Percentiles rank a stretch among this genome's conserved stretches.
phyloP scores from a whole-genome alignment of 148 eudicot genomes.

The Chenopodium berlandieri region DNA sequence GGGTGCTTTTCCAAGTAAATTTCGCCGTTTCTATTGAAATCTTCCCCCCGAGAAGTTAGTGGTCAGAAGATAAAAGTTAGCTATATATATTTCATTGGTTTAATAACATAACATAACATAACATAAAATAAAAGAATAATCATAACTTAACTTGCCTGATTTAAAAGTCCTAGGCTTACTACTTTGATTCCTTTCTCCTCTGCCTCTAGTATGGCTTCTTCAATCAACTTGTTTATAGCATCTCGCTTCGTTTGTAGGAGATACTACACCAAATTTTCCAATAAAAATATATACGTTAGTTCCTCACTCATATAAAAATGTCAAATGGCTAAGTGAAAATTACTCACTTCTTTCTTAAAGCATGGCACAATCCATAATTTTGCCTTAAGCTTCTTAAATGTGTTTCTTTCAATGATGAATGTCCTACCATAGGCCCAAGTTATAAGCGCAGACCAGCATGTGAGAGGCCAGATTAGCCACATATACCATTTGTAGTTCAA shows the following conservation, averaged over 20 bases:
- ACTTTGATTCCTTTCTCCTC: constrained; percentile 40
- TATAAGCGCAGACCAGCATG: neutral
- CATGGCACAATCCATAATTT: too few species aligned
- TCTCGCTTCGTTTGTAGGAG: constrained; percentile 34
- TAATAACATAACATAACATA: too few species aligned
- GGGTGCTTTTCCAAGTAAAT: constrained; percentile 49
- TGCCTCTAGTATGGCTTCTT: constrained; percentile 53
- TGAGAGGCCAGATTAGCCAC: too few species aligned
- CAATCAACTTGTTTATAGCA: constrained; percentile 42
- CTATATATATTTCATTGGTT: too few species aligned
- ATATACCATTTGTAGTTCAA: too few species aligned
- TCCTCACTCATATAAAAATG: too few species aligned
- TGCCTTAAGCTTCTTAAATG: too few species aligned
- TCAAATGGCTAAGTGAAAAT: too few species aligned
- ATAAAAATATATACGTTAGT: too few species aligned
- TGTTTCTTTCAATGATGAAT: too few species aligned
- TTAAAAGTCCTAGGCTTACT: constrained; percentile 46
- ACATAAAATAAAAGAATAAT: neutral
- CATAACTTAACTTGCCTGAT: constrained; percentile 36
- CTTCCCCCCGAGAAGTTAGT: constrained; percentile 36
- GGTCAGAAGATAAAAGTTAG: too few species aligned
- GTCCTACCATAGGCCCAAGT: neutral
- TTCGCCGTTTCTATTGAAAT: constrained; percentile 53
- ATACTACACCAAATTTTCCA: constrained; percentile 27
- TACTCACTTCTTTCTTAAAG: too few species aligned